These are phyloP conservation scores for Salix caprea DNA, from an alignment of 345 rosid species.

Conservation along the genomic window DNA sequence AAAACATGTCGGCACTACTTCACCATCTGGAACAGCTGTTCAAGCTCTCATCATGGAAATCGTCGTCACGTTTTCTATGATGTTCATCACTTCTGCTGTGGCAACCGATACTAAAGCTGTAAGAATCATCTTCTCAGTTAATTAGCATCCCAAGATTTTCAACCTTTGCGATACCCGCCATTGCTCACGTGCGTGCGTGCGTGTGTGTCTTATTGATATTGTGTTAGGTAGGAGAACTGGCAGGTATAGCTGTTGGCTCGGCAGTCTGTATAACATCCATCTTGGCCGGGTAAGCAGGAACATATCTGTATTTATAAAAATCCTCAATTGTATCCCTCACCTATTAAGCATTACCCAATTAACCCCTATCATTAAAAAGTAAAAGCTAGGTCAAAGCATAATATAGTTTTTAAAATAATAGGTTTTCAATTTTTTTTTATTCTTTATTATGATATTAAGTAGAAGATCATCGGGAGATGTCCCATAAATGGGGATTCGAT, in stretches of 20 bases:
- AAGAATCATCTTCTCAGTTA: constrained; percentile 2
- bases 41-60: constrained; percentile 56
- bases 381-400: too few relatives aligned
- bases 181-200: too few relatives aligned
- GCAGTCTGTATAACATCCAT: constrained; percentile 52
- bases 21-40: constrained; percentile 44
- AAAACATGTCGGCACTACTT: constrained; percentile 37
- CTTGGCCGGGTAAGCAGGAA: constrained; percentile 44
- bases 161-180: too few relatives aligned
- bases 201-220: too few relatives aligned
- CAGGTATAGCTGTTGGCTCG: constrained; percentile 55
- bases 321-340: too few relatives aligned
- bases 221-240: constrained; percentile 48
- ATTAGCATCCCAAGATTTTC: not conserved
- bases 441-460: not conserved
- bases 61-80: constrained; percentile 46
- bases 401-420: not conserved
- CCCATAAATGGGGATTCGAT: too few relatives aligned
- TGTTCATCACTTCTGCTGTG: constrained; percentile 47
- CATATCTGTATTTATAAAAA: not conserved
- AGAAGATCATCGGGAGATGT: too few relatives aligned
- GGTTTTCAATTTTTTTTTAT: not conserved
- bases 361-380: too few relatives aligned
- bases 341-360: too few relatives aligned
- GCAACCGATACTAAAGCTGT: constrained; percentile 49